A percentile compares a stretch with the other conserved stretches of the same genome.
Conservation (phyloP, 2,329 filamentous ascomycete species). For the Alternaria sp. region DNA sequence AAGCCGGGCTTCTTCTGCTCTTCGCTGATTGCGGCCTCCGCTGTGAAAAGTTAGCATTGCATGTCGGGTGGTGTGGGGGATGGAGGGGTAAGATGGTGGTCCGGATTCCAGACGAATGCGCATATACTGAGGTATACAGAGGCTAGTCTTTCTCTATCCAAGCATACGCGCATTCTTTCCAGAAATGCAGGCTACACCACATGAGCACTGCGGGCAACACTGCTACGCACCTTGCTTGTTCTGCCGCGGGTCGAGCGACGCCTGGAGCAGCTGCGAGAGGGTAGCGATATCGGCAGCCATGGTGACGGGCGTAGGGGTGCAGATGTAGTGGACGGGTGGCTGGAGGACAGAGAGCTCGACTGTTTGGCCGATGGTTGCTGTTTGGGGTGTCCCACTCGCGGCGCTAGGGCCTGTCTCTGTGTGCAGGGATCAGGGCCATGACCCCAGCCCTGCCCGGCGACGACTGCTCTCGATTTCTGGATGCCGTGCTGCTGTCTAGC, state of each 20-base stretch:
- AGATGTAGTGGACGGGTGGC: not conserved
- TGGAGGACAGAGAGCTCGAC: conserved; percentile 5
- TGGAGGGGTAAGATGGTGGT: not conserved
- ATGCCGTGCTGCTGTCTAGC: not conserved
- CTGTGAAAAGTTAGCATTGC: conserved; percentile 56
- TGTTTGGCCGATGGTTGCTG: conserved; percentile 27
- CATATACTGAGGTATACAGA: not conserved
- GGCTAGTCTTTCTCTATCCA: too few species aligned
- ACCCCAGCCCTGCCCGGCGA: not conserved
- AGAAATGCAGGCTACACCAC: not conserved
- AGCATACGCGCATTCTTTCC: not conserved
- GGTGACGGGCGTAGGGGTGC: conserved; percentile 15
- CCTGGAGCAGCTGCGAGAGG: conserved; percentile 84
- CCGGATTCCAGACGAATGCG: not conserved
- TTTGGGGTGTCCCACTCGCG: conserved; percentile 10
- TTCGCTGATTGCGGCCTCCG: conserved; percentile 78
- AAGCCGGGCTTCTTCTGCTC: conserved; percentile 86
- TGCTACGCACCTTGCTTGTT: conserved; percentile 80
- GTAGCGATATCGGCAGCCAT: conserved; percentile 68
- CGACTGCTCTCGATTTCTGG: not conserved
- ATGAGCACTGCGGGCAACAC: conserved; percentile 18
- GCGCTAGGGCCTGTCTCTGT: conserved; percentile 8
- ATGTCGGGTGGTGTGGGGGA: not conserved
- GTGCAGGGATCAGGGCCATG: conserved; percentile 1
- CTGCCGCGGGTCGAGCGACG: conserved; percentile 84